Percentiles rank a stretch among this genome's conserved stretches.
Conservation (phyloP, 257 asterid species). For the Nicotiana paniculata region DNA sequence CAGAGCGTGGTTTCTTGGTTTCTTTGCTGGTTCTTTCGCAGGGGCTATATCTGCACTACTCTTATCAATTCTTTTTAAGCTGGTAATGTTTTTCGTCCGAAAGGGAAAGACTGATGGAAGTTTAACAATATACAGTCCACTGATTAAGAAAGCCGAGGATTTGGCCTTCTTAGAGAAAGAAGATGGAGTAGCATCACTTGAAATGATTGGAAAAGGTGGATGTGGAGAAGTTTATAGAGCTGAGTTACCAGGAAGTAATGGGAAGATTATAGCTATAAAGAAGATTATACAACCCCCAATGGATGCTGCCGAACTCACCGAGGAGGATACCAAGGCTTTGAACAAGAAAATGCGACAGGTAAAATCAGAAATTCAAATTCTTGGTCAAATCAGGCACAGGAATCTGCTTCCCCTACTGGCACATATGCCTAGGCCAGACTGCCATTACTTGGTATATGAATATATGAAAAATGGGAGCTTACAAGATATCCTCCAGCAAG, state of each 20-base stretch:
- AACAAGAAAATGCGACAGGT: conserved; percentile 71
- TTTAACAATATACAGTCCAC: conserved; percentile 51
- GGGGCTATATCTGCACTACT: conserved; percentile 51
- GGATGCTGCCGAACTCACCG: conserved; percentile 49
- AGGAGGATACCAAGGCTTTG: conserved; percentile 59
- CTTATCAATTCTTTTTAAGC: conserved; percentile 31
- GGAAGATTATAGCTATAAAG: conserved; percentile 76
- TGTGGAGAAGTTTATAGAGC: conserved; percentile 82
- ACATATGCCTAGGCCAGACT: conserved; percentile 62
- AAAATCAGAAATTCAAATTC: conserved; percentile 71
- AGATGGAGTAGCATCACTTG: conserved; percentile 51
- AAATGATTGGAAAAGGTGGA: conserved; percentile 73
- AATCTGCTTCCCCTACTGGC: conserved; percentile 70
- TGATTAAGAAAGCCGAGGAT: conserved; percentile 76
- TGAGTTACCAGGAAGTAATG: conserved; percentile 54
- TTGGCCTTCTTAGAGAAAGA: conserved; percentile 65
- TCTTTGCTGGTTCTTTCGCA: conserved; percentile 51
- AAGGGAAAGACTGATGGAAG: conserved; percentile 31
- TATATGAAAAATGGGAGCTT: conserved; percentile 87
- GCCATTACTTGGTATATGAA: conserved; percentile 82
- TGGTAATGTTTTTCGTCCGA: conserved; percentile 20
- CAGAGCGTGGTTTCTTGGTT: conserved; percentile 39
- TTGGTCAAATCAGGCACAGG: conserved; percentile 73
- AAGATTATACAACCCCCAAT: conserved; percentile 46
- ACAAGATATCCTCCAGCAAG: conserved; percentile 48